Base-by-base conservation (phyloP, 441 rosid species). In the Euphorbia schlechtendalii region DNA sequence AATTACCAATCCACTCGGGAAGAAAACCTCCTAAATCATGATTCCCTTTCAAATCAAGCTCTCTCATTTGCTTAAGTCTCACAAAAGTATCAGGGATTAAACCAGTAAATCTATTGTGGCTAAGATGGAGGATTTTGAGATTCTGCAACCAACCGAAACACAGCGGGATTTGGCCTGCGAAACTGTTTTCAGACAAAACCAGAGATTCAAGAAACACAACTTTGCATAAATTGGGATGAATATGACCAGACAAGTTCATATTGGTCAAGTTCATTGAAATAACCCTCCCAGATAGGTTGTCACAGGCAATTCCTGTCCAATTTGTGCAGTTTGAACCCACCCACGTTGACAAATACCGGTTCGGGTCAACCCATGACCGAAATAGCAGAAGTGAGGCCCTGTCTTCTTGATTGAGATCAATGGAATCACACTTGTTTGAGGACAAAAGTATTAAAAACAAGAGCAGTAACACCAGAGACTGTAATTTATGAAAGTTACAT, bases 1-100 rank as follows among this genome's bases (percentile, higher is more conserved):
- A 86, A 69, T 79, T 78, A 14, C 93, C 96, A 32, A 87, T 3
- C 98, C 89, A 92, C 61, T 68, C 56, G n/a, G 93, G 93, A 71
- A 92, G 1, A 24, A 57, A 3, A 24, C 96, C 96, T 3, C 88
- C 79, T 49, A 89, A 76, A 74, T 76, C 79, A 40, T 49, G 74
- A 56, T 92, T 92, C 20, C 77, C 84, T 38, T 74, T 78, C 77
- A 92, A 70, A 56, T 77, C 71, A 65, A 92, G 77, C 67, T 82
- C 87, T 71, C 62, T 83, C 69, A 92, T 73, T 67, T 76, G 83
- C 49, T 72, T 56, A 41, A 92, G 88, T 68, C 71, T 69, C 53
- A 40, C 41, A 0, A 89, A 46, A 1, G 87, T 32, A 51, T 71
- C 75, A 13, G 98, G 96, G 52, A 92, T 8, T 61, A 68, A 49